Conservation (phyloP, 2,329 filamentous ascomycete genomes). For the Ceratocystis eucalypticola region DNA sequence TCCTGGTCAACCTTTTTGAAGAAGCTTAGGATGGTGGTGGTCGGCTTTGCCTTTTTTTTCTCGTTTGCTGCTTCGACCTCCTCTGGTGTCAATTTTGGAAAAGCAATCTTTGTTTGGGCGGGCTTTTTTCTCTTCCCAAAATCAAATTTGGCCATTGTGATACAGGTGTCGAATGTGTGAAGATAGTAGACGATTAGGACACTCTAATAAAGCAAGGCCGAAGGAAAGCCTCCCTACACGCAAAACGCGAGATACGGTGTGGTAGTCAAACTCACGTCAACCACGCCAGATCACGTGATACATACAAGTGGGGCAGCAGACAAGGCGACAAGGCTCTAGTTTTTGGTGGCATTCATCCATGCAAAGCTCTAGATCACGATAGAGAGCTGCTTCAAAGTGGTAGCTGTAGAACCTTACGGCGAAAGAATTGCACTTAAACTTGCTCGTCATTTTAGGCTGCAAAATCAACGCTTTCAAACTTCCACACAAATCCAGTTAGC, state of each 20-base stretch:
- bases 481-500: background rate
- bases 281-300: slow-evolving; percentile 13
- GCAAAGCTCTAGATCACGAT: slow-evolving; percentile 1
- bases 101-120: slow-evolving; percentile 14
- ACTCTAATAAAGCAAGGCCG: background rate
- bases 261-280: background rate
- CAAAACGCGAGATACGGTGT: background rate
- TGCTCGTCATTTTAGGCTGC: background rate
- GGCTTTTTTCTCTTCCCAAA: slow-evolving; percentile 19
- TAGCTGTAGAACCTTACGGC: slow-evolving; percentile 7
- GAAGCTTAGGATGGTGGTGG: slow-evolving; percentile 58
- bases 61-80: slow-evolving; percentile 15
- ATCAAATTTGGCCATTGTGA: slow-evolving; percentile 13
- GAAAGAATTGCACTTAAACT: background rate
- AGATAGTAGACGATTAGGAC: background rate
- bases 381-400: background rate
- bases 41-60: slow-evolving; percentile 34
- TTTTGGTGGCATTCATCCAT: background rate
- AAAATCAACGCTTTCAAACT: too few species aligned
- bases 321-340: background rate
- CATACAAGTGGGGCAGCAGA: background rate
- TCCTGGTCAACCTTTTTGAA: slow-evolving; percentile 52
- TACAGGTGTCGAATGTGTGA: background rate
- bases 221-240: background rate
- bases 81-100: slow-evolving; percentile 18